Evolutionary conservation across 2,329 filamentous ascomycete genomes (phyloP).

Genomic region (Colletotrichum orbiculare): DNA sequence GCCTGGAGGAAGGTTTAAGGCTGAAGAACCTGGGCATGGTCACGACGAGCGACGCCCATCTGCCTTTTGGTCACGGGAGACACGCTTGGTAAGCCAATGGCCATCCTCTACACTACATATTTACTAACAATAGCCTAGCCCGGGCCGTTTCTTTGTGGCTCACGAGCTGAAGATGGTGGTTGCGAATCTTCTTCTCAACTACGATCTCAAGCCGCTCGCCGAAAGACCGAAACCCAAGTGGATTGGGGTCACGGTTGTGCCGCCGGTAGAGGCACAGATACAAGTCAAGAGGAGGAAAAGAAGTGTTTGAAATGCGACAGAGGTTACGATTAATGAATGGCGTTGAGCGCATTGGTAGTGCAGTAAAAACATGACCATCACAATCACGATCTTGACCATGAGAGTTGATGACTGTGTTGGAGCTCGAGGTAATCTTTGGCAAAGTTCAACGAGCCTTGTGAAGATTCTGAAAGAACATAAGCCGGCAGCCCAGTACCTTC

Average conservation of each 20-base stretch:
- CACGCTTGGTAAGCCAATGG: conserved; percentile 55
- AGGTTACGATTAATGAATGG: not conserved
- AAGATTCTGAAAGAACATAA: too few species aligned
- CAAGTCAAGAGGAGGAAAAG: conserved; percentile 43
- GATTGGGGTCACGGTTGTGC: conserved; percentile 57
- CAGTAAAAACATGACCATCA: too few species aligned
- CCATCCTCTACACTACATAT: too few species aligned
- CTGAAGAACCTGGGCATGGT: conserved; percentile 61
- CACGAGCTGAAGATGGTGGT: conserved; percentile 67
- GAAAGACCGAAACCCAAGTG: conserved; percentile 54
- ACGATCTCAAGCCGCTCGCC: conserved; percentile 58
- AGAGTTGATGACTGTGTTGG: too few species aligned
- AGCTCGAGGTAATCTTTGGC: too few species aligned
- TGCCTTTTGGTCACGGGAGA: conserved; percentile 68
- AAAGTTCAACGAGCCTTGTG: too few species aligned
- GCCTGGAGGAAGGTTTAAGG: conserved; percentile 44
- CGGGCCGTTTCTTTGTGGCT: conserved; percentile 67
- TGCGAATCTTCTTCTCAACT: conserved; percentile 61
- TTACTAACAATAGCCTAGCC: conserved; percentile 43
- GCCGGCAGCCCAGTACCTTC: too few species aligned
- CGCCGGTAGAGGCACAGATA: conserved; percentile 46
- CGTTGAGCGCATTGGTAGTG: too few species aligned
- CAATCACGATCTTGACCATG: too few species aligned
- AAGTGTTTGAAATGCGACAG: not conserved
- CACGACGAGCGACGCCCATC: conserved; percentile 60